Evolutionary conservation across 1,284 basidiomycete species (phyloP), one percentile per base, ranked within the genome.

Genomic region (Sphaerobolus stellatus): DNA sequence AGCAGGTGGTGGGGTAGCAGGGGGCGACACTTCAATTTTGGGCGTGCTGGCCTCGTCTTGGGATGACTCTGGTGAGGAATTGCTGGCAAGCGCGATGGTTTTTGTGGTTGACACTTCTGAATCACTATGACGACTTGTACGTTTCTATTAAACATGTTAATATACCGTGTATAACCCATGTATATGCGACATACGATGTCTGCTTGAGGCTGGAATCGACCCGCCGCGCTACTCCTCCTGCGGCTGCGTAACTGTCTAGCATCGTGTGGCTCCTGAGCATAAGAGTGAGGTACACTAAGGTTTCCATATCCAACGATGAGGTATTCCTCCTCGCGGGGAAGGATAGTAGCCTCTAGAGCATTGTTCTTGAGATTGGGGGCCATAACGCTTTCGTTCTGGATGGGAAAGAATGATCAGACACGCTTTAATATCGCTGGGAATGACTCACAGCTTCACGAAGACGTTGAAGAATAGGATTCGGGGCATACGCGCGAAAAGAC

Each of bases 381-480:
- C 25, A 48, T 14, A 27, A 48, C 11, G 13, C n/a, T n/a, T n/a
- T n/a, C n/a, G n/a, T n/a, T n/a, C n/a, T n/a, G n/a, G n/a, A n/a
- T n/a, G n/a, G n/a, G n/a, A n/a, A n/a, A n/a, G n/a, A n/a, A n/a
- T n/a, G n/a, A n/a, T n/a, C n/a, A n/a, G n/a, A n/a, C n/a, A 22
- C 13, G 11, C 22, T 38, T n/a, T 7, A 43, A 18, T 20, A 18
- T 3, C 16, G 4, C 14, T 8, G 20, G 36, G 14, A 29, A 31
- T 29, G 24, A 9, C 48, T 50, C 20, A 50, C 48, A 7, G 20
- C 13, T n/a, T 22, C 3, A n/a, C 48, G 25, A 3, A 50, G 28
- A n/a, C 48, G 48, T 24, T 50, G 48, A 8, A 50, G 31, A n/a
- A 36, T 27, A 36, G 48, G 48, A n/a, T 50, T 50, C 4, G 48